Evolutionary conservation across 2,329 filamentous ascomycete genomes (phyloP).

Genomic region (Chalara sp.): DNA sequence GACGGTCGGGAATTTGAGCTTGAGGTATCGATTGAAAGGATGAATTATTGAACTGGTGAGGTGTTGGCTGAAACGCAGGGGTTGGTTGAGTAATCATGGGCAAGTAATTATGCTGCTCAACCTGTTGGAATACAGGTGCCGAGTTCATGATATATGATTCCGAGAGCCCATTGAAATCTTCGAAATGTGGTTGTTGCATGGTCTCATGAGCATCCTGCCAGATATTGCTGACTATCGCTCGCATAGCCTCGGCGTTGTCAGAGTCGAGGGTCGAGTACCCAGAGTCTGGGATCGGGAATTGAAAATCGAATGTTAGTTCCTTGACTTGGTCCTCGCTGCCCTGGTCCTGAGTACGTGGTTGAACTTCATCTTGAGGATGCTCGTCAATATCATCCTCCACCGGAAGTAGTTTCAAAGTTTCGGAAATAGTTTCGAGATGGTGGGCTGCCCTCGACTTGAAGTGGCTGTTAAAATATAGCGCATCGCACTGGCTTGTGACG

Average conservation of each 20-base stretch:
- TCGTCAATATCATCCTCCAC: conserved; percentile 13
- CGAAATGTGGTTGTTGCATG: too few relatives aligned
- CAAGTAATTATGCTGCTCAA: background rate
- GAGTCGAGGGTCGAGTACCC: background rate
- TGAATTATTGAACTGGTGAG: background rate
- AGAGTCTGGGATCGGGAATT: conserved; percentile 3
- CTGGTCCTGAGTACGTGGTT: conserved; percentile 1
- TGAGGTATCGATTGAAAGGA: background rate
- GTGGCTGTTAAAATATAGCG: conserved; percentile 9
- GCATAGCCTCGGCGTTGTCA: background rate
- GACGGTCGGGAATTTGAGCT: background rate
- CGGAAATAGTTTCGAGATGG: conserved; percentile 15
- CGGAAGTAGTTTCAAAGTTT: conserved; percentile 15
- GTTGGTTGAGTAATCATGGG: background rate
- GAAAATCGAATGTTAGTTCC: conserved; percentile 1
- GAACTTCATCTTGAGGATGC: background rate
- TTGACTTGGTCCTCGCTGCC: conserved; percentile 1
- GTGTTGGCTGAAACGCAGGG: background rate
- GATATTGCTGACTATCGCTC: too few relatives aligned
- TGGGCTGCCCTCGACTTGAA: conserved; percentile 7
- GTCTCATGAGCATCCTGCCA: too few relatives aligned
- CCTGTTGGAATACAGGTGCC: too few relatives aligned
- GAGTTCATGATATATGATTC: too few relatives aligned
- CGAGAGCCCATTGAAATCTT: too few relatives aligned
- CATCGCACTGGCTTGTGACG: conserved; percentile 13